Evolutionary conservation across 257 asterid genomes (phyloP), one percentile per base, ranked within the genome.

Genomic region (Jacaranda mimosifolia): DNA sequence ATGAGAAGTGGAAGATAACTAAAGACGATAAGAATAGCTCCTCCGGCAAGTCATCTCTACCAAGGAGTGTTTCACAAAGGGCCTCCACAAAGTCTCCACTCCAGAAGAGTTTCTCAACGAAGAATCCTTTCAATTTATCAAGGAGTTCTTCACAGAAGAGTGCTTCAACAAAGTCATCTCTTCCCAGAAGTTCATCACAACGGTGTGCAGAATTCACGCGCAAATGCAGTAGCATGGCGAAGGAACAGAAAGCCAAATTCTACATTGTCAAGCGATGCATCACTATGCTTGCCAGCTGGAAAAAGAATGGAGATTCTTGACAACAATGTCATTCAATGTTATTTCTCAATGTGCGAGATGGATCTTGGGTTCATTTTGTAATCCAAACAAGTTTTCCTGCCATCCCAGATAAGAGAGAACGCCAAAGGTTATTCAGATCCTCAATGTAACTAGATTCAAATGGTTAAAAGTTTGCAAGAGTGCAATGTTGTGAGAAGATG

Each of bases 201-300:
- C 85, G 70, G 73, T 83, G 92, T 26, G 21, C 89, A 0, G 91
- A 88, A 11, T 89, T 93, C 85, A 79, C 92, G 3, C 80, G 90
- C 36, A 92, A 92, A 73, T 92, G 97, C 76, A 86, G 79, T 60
- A 90, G 81, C 82, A 9, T 90, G 88, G 97, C 97, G 11, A 93
- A 93, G 76, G 98, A 93, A 48, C 97, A 93, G 85, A 91, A 84
- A 56, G 89, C 98, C 42, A 93, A 89, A 72, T 89, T 93, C 75
- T 93, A 93, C 84, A 93, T 93, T 6, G 98, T 91, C 4, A 93
- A 93, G 82, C 64, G 94, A 19, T 93, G 98, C 87, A 89, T 93
- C 72, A 63, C 85, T 3, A 91, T 93, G 98, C 98, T 93, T 36
- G 92, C 91, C 48, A 77, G 89, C 78, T 87, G 94, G 97, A 87